Evolutionary conservation across 176 grass and related monocot species (phyloP), one percentile per base, ranked within the genome.

Genomic region (Musa troglodytarum): DNA sequence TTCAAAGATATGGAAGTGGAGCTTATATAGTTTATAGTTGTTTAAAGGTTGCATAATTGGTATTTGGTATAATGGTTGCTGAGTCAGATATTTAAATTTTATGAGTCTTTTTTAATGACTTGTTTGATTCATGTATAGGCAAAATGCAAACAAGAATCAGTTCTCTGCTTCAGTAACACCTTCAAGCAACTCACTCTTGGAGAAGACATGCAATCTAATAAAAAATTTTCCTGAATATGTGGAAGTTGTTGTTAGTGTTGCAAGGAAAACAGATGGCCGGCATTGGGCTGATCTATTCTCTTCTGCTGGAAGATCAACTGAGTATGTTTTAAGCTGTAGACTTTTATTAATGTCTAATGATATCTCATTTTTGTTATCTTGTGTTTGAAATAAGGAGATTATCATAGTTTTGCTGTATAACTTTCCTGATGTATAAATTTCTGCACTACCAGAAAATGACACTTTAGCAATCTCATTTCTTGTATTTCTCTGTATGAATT

Each of bases 181-280:
- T 83, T 65, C 77, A 82, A 79, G 85, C 75, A 88, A 82, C 14
- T 92, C 94, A 81, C 88, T 98, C 73, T 88, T 98, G 53, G 90
- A 93, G 78, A 98, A 98, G 82, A 87, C 94, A 59, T 98, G 94
- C 43, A 84, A 91, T 75, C 80, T 98, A 62, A 82, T 98, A 43
- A 79, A 78, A 53, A 98, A 91, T 50, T 98, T 98, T 86, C 86
- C 94, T 72, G 90, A 98, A 89, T 98, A 93, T 87, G 86, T 89
- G 84, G 88, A 98, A 74, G 94, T 98, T 74, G 90, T 98, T 72
- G 94, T 98, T 55, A 98, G 94, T 87, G 94, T 98, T 85, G 94
- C 94, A 67, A 93, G 94, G 75, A 98, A 98, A 85, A 98, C 94
- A 77, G 94, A 98, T 91, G 94, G 94, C 12, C 83, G 94, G 23